A percentile compares a stretch with the other conserved stretches of the same genome.
Conservation (phyloP, 1,139 yeast genomes). For the Candida smagusa region DNA sequence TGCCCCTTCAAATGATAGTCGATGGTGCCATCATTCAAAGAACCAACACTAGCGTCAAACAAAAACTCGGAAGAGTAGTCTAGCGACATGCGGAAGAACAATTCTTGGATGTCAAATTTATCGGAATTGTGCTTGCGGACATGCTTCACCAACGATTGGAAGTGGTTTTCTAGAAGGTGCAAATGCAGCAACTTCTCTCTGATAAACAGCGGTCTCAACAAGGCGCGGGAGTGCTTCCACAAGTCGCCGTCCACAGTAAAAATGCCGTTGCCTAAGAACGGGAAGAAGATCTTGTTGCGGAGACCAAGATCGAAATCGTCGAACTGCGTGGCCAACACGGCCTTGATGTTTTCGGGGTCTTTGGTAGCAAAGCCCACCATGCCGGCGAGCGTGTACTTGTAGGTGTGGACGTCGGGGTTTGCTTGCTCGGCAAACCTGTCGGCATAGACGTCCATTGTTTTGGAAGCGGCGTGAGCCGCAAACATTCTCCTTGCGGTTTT, state of each 20-base stretch:
- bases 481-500: no score
- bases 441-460: no score
- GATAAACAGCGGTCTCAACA: constrained; percentile 59
- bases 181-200: constrained; percentile 55
- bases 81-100: constrained; percentile 36
- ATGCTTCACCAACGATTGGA: constrained; percentile 35
- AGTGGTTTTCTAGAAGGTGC: constrained; percentile 45
- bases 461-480: no score
- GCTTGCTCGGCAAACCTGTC: no score
- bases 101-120: constrained; percentile 34
- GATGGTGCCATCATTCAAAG: constrained; percentile 29
- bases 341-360: constrained; percentile 32
- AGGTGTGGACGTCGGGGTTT: no score
- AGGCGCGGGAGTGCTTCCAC: constrained; percentile 57
- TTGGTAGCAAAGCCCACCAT: constrained; percentile 14
- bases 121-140: constrained; percentile 21
- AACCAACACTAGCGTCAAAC: constrained; percentile 34
- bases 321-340: constrained; percentile 43
- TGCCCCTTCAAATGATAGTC: constrained; percentile 17
- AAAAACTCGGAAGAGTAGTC: constrained; percentile 43
- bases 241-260: constrained; percentile 54
- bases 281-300: constrained; percentile 41
- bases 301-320: constrained; percentile 50
- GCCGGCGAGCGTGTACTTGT: constrained; percentile 12
- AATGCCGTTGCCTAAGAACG: constrained; percentile 55